Percentiles rank a stretch among this genome's conserved stretches.
Evolutionary conservation across 2,329 filamentous ascomycete species (phyloP).

Genomic region (Alternaria brassicae): DNA sequence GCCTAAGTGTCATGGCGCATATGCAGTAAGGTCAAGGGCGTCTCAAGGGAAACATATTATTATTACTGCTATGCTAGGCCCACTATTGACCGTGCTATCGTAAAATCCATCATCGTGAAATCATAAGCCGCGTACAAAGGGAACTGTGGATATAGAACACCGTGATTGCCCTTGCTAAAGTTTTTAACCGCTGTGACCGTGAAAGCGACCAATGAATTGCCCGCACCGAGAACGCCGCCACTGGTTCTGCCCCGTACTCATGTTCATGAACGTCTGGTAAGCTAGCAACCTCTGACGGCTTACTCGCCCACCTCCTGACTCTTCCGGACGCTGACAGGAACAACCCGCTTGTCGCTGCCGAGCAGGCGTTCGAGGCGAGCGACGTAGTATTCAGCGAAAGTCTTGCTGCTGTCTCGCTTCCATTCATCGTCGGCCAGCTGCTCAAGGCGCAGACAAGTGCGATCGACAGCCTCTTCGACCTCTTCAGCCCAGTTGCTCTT

Average conservation of each 20-base stretch:
- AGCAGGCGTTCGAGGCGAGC: conserved; percentile 34
- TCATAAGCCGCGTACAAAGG: neutral
- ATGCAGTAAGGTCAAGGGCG: neutral
- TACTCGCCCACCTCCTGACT: neutral
- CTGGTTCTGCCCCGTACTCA: neutral
- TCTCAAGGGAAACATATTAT: neutral
- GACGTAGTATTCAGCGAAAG: conserved; percentile 36
- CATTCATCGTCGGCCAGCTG: conserved; percentile 45
- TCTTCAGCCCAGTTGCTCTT: conserved; percentile 46
- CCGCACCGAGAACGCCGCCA: neutral
- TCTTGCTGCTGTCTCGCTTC: conserved; percentile 23
- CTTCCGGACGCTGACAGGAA: conserved; percentile 29
- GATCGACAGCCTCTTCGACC: conserved; percentile 36
- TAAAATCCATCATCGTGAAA: neutral
- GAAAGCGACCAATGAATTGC: neutral
- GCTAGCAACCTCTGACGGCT: neutral
- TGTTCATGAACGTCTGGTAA: neutral
- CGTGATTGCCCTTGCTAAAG: neutral
- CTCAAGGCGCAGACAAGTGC: conserved; percentile 34
- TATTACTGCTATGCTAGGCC: neutral
- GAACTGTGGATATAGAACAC: conserved; percentile 11
- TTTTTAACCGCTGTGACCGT: neutral
- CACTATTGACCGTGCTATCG: neutral
- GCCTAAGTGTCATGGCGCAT: neutral
- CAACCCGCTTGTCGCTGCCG: conserved; percentile 17